Evolutionary conservation across 2,329 filamentous ascomycete genomes (phyloP), one percentile per base, ranked within the genome.

Genomic region (Orbilia brochopaga): DNA sequence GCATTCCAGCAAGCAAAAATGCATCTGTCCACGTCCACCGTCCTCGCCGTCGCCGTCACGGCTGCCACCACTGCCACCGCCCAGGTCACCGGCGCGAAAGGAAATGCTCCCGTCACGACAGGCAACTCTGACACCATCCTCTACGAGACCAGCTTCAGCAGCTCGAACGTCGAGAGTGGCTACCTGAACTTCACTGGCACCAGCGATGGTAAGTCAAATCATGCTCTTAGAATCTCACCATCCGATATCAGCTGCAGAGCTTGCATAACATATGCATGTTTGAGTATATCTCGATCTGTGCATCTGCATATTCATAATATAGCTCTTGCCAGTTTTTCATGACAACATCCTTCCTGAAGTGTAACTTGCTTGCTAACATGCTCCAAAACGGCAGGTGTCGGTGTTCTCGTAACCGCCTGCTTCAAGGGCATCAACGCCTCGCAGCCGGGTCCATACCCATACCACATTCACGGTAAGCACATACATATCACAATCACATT

Each of bases 111-210:
- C 7, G 37, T 59, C 27, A 70, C 66, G 11, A 5, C 23, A 15
- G 50, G 50, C 24, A 70, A 70, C 40, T 53, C 66, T 21, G 30
- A 42, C n/a, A 35, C 15, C n/a, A 21, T 64, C 19, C 44, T 70
- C 27, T 70, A 70, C 50, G 66, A 70, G 17, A 59, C 66, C 17
- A 35, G 42, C 37, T 48, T 70, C 32, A n/a, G 17, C 15, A 70
- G 59, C 32, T 6, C 53, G 10, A 42, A 63, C 17, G 54, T 70
- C 15, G 17, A 53, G 15, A 23, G 13, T 21, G 66, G 46, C 23
- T 58, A 63, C 44, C 21, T 70, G 19, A 70, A 70, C 54, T 70
- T 70, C 50, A 70, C 66, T 10, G 66, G 66, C 19, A 51, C 59
- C 5, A n/a, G 50, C 17, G 60, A 64, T 46, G 66, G 66, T 63